phyloP scores from a whole-genome alignment of 2,329 filamentous ascomycete species.

The Ophiobolus disseminans region DNA sequence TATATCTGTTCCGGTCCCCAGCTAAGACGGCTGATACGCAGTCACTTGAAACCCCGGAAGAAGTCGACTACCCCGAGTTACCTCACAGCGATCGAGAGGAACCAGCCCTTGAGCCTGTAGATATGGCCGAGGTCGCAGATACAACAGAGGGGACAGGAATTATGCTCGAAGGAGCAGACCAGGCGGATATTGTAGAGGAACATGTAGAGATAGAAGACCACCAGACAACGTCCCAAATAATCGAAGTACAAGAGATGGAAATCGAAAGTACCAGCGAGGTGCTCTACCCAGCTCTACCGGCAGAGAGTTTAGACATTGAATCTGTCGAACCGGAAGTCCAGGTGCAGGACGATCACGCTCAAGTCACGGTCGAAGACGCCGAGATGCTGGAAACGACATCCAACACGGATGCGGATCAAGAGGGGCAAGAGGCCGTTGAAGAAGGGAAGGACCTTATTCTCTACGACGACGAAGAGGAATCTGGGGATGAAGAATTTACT shows the following conservation, averaged over 20 bases:
- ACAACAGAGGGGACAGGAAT: no score
- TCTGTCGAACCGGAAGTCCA: neutral
- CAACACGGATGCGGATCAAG: neutral
- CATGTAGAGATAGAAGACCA: no score
- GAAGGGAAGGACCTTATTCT: neutral
- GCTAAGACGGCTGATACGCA: slow-evolving; percentile 6
- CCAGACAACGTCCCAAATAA: no score
- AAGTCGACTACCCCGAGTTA: slow-evolving; percentile 26
- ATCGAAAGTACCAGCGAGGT: no score
- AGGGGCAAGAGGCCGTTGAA: neutral
- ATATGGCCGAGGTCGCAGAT: neutral
- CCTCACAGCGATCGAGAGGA: slow-evolving; percentile 9
- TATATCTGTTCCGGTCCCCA: slow-evolving; percentile 33
- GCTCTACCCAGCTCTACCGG: slow-evolving; percentile 23
- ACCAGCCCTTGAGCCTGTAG: neutral
- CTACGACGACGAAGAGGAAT: slow-evolving; percentile 3
- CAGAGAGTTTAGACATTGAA: slow-evolving; percentile 1
- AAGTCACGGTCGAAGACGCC: neutral
- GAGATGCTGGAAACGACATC: neutral
- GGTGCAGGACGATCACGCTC: neutral
- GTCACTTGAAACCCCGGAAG: slow-evolving; percentile 7
- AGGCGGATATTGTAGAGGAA: no score
- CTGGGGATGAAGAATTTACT: slow-evolving; percentile 32
- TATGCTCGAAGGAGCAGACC: no score
- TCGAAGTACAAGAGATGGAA: no score